A percentile compares a stretch with the other conserved stretches of the same genome.
These are phyloP conservation scores for Handroanthus guayacan DNA, from an alignment of 257 asterid species.

Conservation along the genomic window DNA sequence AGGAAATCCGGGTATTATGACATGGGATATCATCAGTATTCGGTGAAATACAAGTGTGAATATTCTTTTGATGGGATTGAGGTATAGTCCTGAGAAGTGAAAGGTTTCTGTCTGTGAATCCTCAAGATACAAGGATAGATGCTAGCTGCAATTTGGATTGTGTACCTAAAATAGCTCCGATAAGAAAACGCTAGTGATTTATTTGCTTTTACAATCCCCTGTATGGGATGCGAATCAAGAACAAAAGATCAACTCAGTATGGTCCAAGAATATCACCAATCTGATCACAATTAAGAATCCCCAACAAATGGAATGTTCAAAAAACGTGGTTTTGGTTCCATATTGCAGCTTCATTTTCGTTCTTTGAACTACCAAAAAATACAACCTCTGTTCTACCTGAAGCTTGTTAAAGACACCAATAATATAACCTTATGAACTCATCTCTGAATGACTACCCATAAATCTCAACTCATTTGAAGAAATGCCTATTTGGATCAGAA, in stretches of 20 bases:
- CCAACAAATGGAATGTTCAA: background rate
- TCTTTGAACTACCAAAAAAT: too few species aligned
- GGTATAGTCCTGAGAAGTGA: background rate
- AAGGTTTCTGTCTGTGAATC: background rate
- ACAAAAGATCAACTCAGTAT: background rate
- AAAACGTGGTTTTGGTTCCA: too few species aligned
- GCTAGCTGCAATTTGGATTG: background rate
- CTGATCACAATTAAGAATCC: background rate
- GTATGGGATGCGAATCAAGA: background rate
- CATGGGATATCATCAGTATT: background rate
- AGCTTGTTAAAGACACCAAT: background rate
- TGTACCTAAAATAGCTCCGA: background rate
- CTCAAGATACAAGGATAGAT: background rate
- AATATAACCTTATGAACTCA: background rate
- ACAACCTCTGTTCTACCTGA: too few species aligned
- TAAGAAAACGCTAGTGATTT: background rate
- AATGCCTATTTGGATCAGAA: background rate
- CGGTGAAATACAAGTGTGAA: background rate
- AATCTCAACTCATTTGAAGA: background rate
- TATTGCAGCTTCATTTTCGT: too few species aligned
- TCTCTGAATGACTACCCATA: background rate
- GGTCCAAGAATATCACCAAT: background rate
- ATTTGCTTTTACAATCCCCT: background rate
- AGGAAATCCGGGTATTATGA: background rate
- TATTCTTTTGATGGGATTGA: too few species aligned